These are phyloP conservation scores for Fragilaria radians DNA, from an alignment of 108 stramenopile genomes.

Conservation along the genomic window DNA sequence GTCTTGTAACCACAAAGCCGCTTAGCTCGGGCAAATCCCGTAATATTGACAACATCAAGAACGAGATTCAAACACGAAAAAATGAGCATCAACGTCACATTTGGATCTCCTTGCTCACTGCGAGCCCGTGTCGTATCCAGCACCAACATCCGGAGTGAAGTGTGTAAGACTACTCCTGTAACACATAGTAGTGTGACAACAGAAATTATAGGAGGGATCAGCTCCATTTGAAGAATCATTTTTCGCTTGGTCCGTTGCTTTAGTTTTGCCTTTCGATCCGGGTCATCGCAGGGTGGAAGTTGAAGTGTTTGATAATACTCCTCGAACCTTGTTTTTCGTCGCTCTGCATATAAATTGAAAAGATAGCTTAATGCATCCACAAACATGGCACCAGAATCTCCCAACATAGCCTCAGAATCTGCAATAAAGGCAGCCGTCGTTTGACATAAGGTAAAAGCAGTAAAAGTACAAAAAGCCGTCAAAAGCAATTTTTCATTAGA, in stretches of 20 bases:
- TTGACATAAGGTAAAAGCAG: constrained; percentile 44
- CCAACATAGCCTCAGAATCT: constrained; percentile 49
- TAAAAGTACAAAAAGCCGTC: constrained; percentile 57
- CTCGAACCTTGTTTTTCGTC: constrained; percentile 33
- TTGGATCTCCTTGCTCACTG: constrained; percentile 27
- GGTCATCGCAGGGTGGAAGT: background rate
- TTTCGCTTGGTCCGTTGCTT: constrained; percentile 27
- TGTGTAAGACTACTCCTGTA: constrained; percentile 12
- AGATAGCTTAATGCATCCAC: constrained; percentile 59
- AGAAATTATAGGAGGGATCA: constrained; percentile 46
- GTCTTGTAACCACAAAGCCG: constrained; percentile 43
- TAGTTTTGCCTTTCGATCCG: constrained; percentile 11
- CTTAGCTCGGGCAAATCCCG: constrained; percentile 44
- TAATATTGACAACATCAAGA: constrained; percentile 50
- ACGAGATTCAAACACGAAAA: constrained; percentile 47
- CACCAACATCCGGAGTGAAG: constrained; percentile 23
- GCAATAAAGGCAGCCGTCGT: constrained; percentile 41
- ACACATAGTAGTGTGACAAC: constrained; percentile 42
- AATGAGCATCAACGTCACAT: constrained; percentile 46
- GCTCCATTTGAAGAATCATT: constrained; percentile 31
- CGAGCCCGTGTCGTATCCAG: constrained; percentile 22
- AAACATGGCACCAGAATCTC: constrained; percentile 56
- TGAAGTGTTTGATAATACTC: constrained; percentile 7
- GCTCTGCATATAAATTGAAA: constrained; percentile 61
- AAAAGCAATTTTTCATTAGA: constrained; percentile 40